These are phyloP conservation scores for Penicillium polonicum DNA, from an alignment of 2,329 filamentous ascomycete genomes.

Conservation along the genomic window DNA sequence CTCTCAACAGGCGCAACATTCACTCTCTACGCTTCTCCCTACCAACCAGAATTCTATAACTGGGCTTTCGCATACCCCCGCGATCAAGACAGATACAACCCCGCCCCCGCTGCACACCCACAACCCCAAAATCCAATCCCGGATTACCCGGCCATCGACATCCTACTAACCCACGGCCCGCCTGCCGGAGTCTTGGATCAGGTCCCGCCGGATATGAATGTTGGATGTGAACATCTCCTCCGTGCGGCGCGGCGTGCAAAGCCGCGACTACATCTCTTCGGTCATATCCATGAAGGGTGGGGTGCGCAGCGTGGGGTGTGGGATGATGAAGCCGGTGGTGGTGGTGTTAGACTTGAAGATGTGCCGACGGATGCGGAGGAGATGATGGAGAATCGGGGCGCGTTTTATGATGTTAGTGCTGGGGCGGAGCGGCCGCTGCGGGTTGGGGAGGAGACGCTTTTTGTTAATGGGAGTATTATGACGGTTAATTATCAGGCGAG, in stretches of 20 bases:
- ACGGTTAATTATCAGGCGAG: conserved; percentile 48
- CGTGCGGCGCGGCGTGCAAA: conserved; percentile 51
- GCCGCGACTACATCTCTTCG: conserved; percentile 61
- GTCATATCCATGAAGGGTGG: conserved; percentile 61
- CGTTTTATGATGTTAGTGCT: conserved; percentile 36
- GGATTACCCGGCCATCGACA: conserved; percentile 49
- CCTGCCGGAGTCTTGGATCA: conserved; percentile 53
- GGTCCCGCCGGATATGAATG: conserved; percentile 36
- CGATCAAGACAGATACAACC: conserved; percentile 54
- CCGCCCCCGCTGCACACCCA: conserved; percentile 25
- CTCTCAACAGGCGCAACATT: conserved; percentile 50
- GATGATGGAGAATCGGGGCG: conserved; percentile 34
- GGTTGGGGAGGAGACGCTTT: conserved; percentile 53
- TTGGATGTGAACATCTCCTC: conserved; percentile 57
- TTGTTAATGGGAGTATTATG: conserved; percentile 61
- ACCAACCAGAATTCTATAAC: conserved; percentile 56
- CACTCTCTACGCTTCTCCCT: conserved; percentile 53
- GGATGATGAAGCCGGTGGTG: conserved; percentile 23
- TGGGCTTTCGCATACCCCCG: conserved; percentile 58
- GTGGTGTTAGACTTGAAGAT: conserved; percentile 15
- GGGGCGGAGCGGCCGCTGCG: conserved; percentile 32
- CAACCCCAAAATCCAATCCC: conserved; percentile 42
- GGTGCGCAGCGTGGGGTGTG: conserved; percentile 42
- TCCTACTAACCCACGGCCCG: conserved; percentile 63
- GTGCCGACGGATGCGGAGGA: conserved; percentile 29